These are phyloP conservation scores for Saturnispora bothae DNA, from an alignment of 805 yeast genomes.

Conservation along the genomic window DNA sequence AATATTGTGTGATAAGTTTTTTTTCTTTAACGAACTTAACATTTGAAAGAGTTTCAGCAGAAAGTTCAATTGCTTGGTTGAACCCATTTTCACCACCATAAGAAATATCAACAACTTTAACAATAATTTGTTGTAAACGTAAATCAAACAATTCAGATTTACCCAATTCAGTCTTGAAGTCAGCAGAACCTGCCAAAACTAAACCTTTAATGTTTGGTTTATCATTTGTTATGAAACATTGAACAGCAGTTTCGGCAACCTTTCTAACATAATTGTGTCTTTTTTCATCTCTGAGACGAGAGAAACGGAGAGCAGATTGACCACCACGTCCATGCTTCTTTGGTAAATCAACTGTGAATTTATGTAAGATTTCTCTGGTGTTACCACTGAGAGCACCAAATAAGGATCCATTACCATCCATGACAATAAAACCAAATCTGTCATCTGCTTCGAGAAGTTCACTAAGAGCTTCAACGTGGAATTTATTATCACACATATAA, in stretches of 20 bases:
- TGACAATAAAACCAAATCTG: constrained; percentile 91
- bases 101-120: constrained; percentile 91
- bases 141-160: constrained; percentile 88
- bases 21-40: constrained; percentile 98
- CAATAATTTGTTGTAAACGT: constrained; percentile 77
- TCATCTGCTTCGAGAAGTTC: constrained; percentile 94
- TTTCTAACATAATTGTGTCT: constrained; percentile 98
- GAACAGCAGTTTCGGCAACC: constrained; percentile 97
- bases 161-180: constrained; percentile 89
- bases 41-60: constrained; percentile 93
- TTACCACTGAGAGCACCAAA: constrained; percentile 95
- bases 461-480: constrained; percentile 93
- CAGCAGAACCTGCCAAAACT: constrained; percentile 98
- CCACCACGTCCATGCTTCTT: constrained; percentile 99
- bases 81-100: constrained; percentile 99
- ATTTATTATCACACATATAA: constrained; percentile 94
- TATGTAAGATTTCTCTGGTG: constrained; percentile 91
- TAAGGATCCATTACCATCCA: constrained; percentile 99
- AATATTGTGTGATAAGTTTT: constrained; percentile 83
- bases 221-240: constrained; percentile 89
- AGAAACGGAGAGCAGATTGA: constrained; percentile 98
- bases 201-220: constrained; percentile 91
- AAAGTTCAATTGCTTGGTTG: constrained; percentile 96
- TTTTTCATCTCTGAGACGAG: constrained; percentile 97
- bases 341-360: constrained; percentile 94